Percentiles rank a stretch among this genome's conserved stretches.
Evolutionary conservation across 2,329 filamentous ascomycete genomes (phyloP).

Genomic region (Fusarium praegraminearum): DNA sequence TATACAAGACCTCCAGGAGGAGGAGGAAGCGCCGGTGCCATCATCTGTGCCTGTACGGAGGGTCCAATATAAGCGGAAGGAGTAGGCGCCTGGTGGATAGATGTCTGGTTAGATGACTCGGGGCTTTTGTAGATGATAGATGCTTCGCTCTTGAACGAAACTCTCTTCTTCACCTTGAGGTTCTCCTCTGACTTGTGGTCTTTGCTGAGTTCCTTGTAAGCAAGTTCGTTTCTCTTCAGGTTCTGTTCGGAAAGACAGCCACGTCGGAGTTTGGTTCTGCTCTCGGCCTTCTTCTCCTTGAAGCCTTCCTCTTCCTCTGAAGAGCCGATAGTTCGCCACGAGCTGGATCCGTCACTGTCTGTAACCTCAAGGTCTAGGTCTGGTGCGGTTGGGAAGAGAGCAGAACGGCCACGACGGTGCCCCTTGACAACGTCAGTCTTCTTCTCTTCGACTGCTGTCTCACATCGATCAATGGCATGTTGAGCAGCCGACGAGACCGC

Average conservation of each 20-base stretch:
- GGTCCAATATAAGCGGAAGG: not conserved
- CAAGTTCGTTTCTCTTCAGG: conserved; percentile 23
- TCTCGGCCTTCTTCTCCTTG: conserved; percentile 3
- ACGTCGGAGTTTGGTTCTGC: not conserved
- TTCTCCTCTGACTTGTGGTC: conserved; percentile 1
- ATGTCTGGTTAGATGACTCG: not conserved
- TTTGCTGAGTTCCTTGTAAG: not conserved
- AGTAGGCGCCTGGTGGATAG: not conserved
- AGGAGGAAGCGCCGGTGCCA: not conserved
- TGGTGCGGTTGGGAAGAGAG: conserved; percentile 1
- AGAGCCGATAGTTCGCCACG: conserved; percentile 10
- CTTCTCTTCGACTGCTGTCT: conserved; percentile 11
- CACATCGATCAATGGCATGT: conserved; percentile 22
- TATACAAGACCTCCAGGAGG: conserved; percentile 3
- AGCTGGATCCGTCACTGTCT: conserved; percentile 19
- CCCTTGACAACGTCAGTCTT: not conserved
- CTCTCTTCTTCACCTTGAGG: not conserved
- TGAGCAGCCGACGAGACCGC: conserved; percentile 19
- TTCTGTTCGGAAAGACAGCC: conserved; percentile 24
- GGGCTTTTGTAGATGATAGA: not conserved
- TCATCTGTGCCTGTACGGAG: conserved; percentile 8
- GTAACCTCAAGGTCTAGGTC: not conserved
- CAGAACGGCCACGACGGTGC: conserved; percentile 15
- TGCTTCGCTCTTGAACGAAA: conserved; percentile 18
- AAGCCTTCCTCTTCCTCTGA: conserved; percentile 14